These are phyloP conservation scores for Sporothrix dimorphospora DNA, from an alignment of 2,329 filamentous ascomycete species.

Conservation along the genomic window DNA sequence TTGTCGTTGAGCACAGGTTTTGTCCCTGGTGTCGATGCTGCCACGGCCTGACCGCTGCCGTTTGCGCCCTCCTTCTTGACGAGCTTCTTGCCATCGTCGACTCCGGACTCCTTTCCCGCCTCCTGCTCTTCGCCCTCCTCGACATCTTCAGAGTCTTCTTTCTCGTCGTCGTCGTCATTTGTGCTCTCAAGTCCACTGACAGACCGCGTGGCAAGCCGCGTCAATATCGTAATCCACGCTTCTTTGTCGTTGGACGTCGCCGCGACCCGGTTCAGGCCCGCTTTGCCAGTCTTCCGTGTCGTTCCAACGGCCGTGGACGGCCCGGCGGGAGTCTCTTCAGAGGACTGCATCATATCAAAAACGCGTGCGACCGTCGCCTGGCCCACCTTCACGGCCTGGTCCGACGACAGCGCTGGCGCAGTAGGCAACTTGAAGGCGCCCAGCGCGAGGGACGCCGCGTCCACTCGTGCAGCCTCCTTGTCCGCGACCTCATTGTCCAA, in stretches of 20 bases:
- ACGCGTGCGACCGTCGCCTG: slow-evolving; percentile 75
- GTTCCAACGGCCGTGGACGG: not conserved
- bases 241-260: slow-evolving; percentile 83
- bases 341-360: slow-evolving; percentile 73
- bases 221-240: slow-evolving; percentile 87
- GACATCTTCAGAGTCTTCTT: slow-evolving; percentile 47
- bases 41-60: slow-evolving; percentile 35
- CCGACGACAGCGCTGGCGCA: slow-evolving; percentile 71
- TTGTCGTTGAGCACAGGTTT: slow-evolving; percentile 60
- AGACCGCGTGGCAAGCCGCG: slow-evolving; percentile 80
- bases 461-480: slow-evolving; percentile 48
- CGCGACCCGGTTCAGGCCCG: slow-evolving; percentile 81
- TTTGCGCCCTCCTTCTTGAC: slow-evolving; percentile 27
- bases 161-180: slow-evolving; percentile 42
- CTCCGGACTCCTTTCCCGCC: slow-evolving; percentile 16
- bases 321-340: slow-evolving; percentile 65
- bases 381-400: slow-evolving; percentile 73
- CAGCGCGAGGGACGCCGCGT: slow-evolving; percentile 61
- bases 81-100: slow-evolving; percentile 19
- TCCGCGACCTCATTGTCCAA: slow-evolving; percentile 69
- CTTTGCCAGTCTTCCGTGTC: slow-evolving; percentile 51
- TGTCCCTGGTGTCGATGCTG: not conserved
- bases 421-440: slow-evolving; percentile 79
- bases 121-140: slow-evolving; percentile 54
- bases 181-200: slow-evolving; percentile 68